These are phyloP conservation scores for Plasmodium chabaudi DNA, from an alignment of 169 alveolate genomes.

Conservation along the genomic window DNA sequence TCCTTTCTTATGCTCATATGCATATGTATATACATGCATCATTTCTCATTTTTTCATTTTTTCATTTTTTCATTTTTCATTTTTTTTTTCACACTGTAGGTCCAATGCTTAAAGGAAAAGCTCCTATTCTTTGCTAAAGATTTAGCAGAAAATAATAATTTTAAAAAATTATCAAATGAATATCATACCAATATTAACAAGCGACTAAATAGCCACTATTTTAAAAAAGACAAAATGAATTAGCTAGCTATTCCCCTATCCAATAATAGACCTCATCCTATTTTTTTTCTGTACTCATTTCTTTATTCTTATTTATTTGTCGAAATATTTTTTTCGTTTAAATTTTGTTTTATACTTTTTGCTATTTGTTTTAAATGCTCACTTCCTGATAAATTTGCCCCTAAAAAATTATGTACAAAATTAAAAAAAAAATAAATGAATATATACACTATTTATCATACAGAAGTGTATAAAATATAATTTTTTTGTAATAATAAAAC, in stretches of 20 bases:
- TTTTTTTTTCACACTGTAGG: not conserved
- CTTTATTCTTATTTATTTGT: not conserved
- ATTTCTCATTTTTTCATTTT: not conserved
- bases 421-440: not conserved
- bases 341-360: slow-evolving; percentile 21
- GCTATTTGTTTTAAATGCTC: slow-evolving; percentile 58
- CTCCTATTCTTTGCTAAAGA: slow-evolving; percentile 53
- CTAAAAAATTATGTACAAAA: slow-evolving; percentile 9
- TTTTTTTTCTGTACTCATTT: not conserved
- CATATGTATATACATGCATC: not conserved
- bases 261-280: not conserved
- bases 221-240: slow-evolving; percentile 8
- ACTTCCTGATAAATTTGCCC: slow-evolving; percentile 59
- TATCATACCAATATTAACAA: slow-evolving; percentile 32
- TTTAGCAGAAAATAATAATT: slow-evolving; percentile 52
- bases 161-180: slow-evolving; percentile 35
- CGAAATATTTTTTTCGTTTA: not conserved
- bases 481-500: not conserved
- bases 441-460: not conserved
- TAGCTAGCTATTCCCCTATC: not conserved
- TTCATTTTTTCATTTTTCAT: not conserved
- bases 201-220: slow-evolving; percentile 3
- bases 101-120: slow-evolving; percentile 36
- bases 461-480: no score
- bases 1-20: not conserved